Conservation (phyloP, 345 rosid species). For the Euphorbia peplus region DNA sequence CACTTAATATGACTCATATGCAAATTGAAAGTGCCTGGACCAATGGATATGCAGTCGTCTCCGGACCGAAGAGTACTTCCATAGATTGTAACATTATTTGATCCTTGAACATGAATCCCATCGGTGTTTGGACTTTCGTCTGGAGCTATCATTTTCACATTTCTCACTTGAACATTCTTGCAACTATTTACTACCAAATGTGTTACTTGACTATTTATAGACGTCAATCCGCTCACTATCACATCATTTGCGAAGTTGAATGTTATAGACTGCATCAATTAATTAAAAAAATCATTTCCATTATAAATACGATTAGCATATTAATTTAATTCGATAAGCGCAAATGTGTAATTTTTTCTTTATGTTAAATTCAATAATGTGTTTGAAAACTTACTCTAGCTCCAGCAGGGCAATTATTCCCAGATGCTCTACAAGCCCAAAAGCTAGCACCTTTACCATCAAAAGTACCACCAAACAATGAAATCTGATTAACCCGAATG, state of each 20-base stretch:
- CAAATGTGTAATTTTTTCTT: too few relatives aligned
- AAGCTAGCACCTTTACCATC: conserved; percentile 34
- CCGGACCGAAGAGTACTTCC: conserved; percentile 34
- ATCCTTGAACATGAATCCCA: conserved; percentile 42
- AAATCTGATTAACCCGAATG: conserved; percentile 14
- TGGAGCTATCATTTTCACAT: conserved; percentile 34
- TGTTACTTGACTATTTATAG: conserved; percentile 35
- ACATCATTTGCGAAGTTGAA: conserved; percentile 34
- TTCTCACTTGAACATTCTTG: conserved; percentile 23
- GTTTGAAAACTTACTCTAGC: conserved; percentile 32
- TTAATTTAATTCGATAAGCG: not conserved
- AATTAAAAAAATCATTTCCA: too few relatives aligned
- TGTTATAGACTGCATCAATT: conserved; percentile 39
- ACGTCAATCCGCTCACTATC: conserved; percentile 33
- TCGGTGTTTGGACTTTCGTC: conserved; percentile 46
- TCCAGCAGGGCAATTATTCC: conserved; percentile 25
- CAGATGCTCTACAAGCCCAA: conserved; percentile 33
- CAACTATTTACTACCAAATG: conserved; percentile 38
- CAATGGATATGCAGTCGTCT: conserved; percentile 52
- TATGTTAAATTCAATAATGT: too few relatives aligned
- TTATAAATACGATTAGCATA: too few relatives aligned
- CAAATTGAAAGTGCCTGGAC: conserved; percentile 39
- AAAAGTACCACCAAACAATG: conserved; percentile 30
- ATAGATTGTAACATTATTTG: conserved; percentile 29
- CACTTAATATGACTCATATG: conserved; percentile 25